These are phyloP conservation scores for Coemansia sp. DNA, from an alignment of 192 early-diverging fungal species.

Conservation along the genomic window DNA sequence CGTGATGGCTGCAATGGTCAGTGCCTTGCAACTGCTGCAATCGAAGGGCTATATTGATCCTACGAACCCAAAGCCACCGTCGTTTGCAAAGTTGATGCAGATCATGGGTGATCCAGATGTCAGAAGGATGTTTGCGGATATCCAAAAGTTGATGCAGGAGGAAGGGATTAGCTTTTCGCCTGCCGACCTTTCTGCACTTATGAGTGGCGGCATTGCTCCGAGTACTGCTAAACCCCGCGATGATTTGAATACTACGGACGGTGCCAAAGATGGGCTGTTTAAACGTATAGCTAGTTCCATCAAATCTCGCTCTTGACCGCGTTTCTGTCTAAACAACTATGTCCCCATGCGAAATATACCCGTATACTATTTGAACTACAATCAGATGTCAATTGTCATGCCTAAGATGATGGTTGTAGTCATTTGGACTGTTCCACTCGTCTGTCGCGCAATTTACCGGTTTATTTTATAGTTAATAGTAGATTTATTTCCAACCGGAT, in stretches of 20 bases:
- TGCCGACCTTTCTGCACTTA: slow-evolving; percentile 21
- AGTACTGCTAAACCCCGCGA: background rate
- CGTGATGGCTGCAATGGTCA: slow-evolving; percentile 16
- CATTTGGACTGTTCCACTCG: too few relatives aligned
- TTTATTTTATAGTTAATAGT: too few relatives aligned
- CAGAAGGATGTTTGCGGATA: slow-evolving; percentile 8
- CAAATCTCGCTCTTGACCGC: slow-evolving; percentile 15
- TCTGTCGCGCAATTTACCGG: too few relatives aligned
- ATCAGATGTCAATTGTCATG: too few relatives aligned
- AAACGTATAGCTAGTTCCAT: slow-evolving; percentile 12
- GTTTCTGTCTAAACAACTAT: background rate
- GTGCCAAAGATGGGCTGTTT: slow-evolving; percentile 14
- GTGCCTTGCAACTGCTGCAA: slow-evolving; percentile 24
- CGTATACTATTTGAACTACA: too few relatives aligned
- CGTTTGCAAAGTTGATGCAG: slow-evolving; percentile 36
- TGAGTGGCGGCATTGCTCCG: slow-evolving; percentile 2
- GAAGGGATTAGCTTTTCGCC: slow-evolving; percentile 40
- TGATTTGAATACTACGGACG: background rate
- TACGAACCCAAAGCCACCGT: slow-evolving; percentile 18
- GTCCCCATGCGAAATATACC: too few relatives aligned
- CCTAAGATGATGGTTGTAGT: too few relatives aligned
- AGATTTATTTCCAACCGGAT: too few relatives aligned
- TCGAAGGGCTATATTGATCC: slow-evolving; percentile 19
- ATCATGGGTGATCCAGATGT: slow-evolving; percentile 38
- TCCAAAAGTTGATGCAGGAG: slow-evolving; percentile 25